A percentile compares a stretch with the other conserved stretches of the same genome.
phyloP scores from a whole-genome alignment of 2,329 filamentous ascomycete genomes.

The Pseudogymnoascus sp. region DNA sequence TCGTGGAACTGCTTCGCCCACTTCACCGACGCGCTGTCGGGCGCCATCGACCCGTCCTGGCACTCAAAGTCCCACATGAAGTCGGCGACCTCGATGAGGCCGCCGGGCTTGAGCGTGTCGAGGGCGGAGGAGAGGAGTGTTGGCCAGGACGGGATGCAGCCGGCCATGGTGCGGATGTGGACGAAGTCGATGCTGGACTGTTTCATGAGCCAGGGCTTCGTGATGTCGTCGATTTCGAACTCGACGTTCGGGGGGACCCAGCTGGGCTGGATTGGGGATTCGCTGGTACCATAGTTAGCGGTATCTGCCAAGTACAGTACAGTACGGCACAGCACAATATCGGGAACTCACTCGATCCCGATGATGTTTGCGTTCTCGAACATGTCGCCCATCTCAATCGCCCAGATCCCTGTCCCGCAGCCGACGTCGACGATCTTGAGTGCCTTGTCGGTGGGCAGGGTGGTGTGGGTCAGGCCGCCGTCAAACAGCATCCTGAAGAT shows the following conservation, averaged over 20 bases:
- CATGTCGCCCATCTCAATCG: slow-evolving; percentile 49
- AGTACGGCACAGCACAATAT: slow-evolving; percentile 32
- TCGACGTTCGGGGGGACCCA: slow-evolving; percentile 53
- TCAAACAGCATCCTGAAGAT: slow-evolving; percentile 22
- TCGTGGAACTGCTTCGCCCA: slow-evolving; percentile 13
- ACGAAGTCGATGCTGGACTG: slow-evolving; percentile 48
- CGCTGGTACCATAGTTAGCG: slow-evolving; percentile 43
- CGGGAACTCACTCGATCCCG: not conserved
- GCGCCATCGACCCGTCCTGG: slow-evolving; percentile 8
- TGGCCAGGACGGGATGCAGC: slow-evolving; percentile 48
- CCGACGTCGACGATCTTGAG: slow-evolving; percentile 35
- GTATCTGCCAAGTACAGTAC: not conserved
- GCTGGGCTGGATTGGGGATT: slow-evolving; percentile 50
- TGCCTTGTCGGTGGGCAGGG: slow-evolving; percentile 28
- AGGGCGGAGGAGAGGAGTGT: slow-evolving; percentile 46
- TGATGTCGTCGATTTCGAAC: slow-evolving; percentile 58
- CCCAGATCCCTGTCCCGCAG: slow-evolving; percentile 57
- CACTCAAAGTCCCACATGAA: slow-evolving; percentile 17
- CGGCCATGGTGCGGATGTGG: slow-evolving; percentile 49
- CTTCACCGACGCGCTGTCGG: slow-evolving; percentile 15
- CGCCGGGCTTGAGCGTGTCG: slow-evolving; percentile 23
- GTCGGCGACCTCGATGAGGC: slow-evolving; percentile 26
- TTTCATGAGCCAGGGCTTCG: slow-evolving; percentile 37
- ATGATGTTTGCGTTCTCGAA: slow-evolving; percentile 31
- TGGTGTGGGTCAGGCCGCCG: slow-evolving; percentile 22